These are phyloP conservation scores for Phytophthora pisi DNA, from an alignment of 352 stramenopile species.

Conservation along the genomic window DNA sequence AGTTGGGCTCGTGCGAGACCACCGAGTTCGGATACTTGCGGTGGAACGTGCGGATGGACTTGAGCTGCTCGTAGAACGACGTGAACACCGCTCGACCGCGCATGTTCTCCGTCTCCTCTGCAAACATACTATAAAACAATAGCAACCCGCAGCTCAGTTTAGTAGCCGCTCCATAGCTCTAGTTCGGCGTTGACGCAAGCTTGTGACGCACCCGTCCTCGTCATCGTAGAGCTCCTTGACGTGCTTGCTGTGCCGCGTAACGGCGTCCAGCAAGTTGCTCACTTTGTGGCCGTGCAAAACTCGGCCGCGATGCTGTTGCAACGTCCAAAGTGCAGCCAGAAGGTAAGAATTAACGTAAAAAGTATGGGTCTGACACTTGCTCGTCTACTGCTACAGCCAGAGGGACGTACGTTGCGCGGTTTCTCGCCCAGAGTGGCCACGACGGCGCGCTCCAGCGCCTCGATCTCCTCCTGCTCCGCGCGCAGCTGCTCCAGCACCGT, in stretches of 20 bases:
- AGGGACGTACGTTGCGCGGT: slow-evolving; percentile 73
- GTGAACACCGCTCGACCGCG: slow-evolving; percentile 80
- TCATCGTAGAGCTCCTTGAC: slow-evolving; percentile 85
- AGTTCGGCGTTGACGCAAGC: not conserved
- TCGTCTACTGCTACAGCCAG: not conserved
- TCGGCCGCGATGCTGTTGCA: slow-evolving; percentile 68
- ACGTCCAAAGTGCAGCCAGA: slow-evolving; percentile 6
- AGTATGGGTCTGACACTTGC: not conserved
- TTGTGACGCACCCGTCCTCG: slow-evolving; percentile 68
- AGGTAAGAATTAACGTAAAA: slow-evolving; percentile 1
- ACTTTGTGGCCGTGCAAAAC: slow-evolving; percentile 87
- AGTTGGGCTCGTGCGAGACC: slow-evolving; percentile 67
- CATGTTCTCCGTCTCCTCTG: slow-evolving; percentile 82
- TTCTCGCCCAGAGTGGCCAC: slow-evolving; percentile 80
- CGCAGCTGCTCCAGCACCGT: slow-evolving; percentile 86
- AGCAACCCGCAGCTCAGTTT: not conserved
- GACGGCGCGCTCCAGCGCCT: slow-evolving; percentile 75
- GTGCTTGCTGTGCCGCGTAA: slow-evolving; percentile 70
- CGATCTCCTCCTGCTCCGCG: slow-evolving; percentile 80
- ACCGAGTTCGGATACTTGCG: slow-evolving; percentile 80
- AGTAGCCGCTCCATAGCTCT: not conserved
- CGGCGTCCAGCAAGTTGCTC: slow-evolving; percentile 76
- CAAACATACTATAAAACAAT: slow-evolving; percentile 56
- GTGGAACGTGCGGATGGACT: slow-evolving; percentile 85
- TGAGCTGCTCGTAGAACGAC: slow-evolving; percentile 90